Base-by-base conservation (phyloP, 2,329 filamentous ascomycete genomes). In the Xylariaceae sp. region DNA sequence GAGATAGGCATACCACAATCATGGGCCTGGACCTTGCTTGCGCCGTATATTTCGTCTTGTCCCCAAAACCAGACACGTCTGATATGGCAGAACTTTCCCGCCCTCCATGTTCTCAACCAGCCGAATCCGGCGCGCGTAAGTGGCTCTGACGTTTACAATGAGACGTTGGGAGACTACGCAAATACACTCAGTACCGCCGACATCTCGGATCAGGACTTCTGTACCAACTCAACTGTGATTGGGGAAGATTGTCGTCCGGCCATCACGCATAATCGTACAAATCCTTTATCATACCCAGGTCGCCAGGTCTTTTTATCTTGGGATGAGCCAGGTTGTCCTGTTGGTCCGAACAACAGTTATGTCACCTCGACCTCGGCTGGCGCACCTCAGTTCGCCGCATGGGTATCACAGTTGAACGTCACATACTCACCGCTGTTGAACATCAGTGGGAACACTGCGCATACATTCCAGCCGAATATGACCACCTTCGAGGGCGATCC, bases 331-430 rank as follows among this genome's bases (percentile, higher is more conserved):
- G 87, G 86, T 0, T 67, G 77, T 54, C 57, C 75, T 0, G 76
- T 92, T 3, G 88, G 88, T 0, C 88, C 88, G 1, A 92, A 94
- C 66, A 89, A 88, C 69, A 86, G 80, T 60, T 94, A 94, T 62
- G 68, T 89, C 39, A 92, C 88, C 0, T 64, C 66, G 3, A 79
- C 75, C 1, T 71, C 72, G 0, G 85, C 83, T 0, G 74, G 73
- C 2, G 56, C 64, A 3, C 84, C 88, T 0, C 67, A 70, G 46
- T 94, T 77, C 54, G 87, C 88, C 0, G 78, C 81, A 0, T 95
- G 88, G 86, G 84, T 87, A 1, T 77, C 75, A 1, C 88, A 93
- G 70, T 71, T 93, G 16, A 89, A 87, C 51, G 72, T 86, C 11
- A 93, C 88, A 0, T 87, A 86, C 60, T 76, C 82, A 1, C 70